Evolutionary conservation across 257 asterid species (phyloP).

Genomic region (Ocimum tenuiflorum): DNA sequence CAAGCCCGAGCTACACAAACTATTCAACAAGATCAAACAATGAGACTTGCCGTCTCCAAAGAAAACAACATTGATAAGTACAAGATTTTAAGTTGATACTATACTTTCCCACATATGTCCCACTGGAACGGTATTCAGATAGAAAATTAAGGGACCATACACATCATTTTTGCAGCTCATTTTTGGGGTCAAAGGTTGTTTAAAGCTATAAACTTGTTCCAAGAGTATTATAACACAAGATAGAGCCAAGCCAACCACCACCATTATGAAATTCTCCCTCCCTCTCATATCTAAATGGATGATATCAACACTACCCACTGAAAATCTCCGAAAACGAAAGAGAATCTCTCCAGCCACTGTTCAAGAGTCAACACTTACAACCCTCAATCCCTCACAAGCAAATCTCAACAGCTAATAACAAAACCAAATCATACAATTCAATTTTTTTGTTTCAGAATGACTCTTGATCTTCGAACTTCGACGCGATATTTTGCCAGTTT

Average conservation of each 20-base stretch:
- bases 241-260: conserved; percentile 15
- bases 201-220: conserved; percentile 1
- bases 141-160: neutral
- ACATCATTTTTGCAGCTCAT: conserved; percentile 8
- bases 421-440: conserved; percentile 4
- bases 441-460: conserved; percentile 3
- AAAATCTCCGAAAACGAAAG: neutral
- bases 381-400: neutral
- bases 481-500: neutral
- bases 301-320: neutral
- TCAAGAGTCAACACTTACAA: conserved; percentile 13
- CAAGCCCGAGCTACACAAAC: too few relatives aligned
- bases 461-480: too few relatives aligned
- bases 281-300: conserved; percentile 15
- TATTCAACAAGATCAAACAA: too few relatives aligned
- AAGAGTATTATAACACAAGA: neutral
- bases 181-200: conserved; percentile 21
- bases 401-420: conserved; percentile 11
- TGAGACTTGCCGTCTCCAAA: too few relatives aligned
- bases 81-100: too few relatives aligned
- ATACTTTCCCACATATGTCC: neutral
- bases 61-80: too few relatives aligned
- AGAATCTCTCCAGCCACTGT: conserved; percentile 7
- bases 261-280: conserved; percentile 9
- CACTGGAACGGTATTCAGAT: neutral